These are phyloP conservation scores for Leccinellum rugosiceps DNA, from an alignment of 768 basidiomycete species.

Conservation along the genomic window DNA sequence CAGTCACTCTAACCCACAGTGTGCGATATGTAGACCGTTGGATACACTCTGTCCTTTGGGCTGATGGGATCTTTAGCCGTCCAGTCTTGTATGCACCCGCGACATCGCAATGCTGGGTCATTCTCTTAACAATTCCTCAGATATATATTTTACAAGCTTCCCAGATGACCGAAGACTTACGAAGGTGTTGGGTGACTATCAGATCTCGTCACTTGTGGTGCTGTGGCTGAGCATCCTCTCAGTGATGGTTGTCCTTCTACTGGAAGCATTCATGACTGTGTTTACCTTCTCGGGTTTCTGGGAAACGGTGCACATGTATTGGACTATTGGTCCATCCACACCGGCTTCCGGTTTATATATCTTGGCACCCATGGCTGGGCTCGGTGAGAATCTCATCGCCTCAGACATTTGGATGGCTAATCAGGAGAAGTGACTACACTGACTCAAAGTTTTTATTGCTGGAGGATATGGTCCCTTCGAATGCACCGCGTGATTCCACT, in stretches of 20 bases:
- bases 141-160: constrained; percentile 20
- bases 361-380: constrained; percentile 6
- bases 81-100: constrained; percentile 11
- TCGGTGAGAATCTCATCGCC: constrained; percentile 10
- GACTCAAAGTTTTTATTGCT: too few species aligned
- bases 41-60: constrained; percentile 13
- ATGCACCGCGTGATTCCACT: constrained; percentile 9
- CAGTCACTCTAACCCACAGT: too few species aligned
- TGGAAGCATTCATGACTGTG: constrained; percentile 13
- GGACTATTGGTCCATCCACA: not conserved
- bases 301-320: not conserved
- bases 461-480: not conserved
- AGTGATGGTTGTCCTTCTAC: constrained; percentile 12
- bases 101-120: not conserved
- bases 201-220: not conserved
- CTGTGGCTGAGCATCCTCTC: too few species aligned
- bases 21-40: constrained; percentile 4
- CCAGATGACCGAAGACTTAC: constrained; percentile 8
- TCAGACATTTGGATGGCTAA: not conserved
- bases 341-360: not conserved
- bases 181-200: constrained; percentile 13
- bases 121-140: not conserved
- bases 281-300: constrained; percentile 14
- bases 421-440: too few species aligned
- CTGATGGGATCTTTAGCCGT: constrained; percentile 16